These are phyloP conservation scores for Talaromyces proteolyticus DNA, from an alignment of 495 filamentous ascomycete species.

Conservation along the genomic window DNA sequence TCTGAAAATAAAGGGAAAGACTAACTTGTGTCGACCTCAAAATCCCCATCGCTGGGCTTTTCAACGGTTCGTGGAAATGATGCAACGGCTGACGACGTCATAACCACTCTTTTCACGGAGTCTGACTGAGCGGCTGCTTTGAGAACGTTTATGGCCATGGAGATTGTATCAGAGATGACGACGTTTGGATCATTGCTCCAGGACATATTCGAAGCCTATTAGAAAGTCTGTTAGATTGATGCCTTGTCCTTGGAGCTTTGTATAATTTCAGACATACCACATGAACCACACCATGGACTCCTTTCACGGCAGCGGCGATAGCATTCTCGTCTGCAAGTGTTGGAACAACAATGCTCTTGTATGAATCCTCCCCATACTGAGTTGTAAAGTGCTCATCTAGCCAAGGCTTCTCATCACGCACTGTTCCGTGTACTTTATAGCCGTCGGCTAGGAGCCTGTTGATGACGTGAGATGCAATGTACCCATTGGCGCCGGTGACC, in stretches of 20 bases:
- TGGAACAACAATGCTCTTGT: slow-evolving; percentile 29
- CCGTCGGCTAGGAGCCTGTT: slow-evolving; percentile 42
- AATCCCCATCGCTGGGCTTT: neutral
- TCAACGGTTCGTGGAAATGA: slow-evolving; percentile 5
- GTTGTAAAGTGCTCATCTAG: slow-evolving; percentile 29
- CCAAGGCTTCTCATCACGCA: slow-evolving; percentile 37
- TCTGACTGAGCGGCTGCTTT: slow-evolving; percentile 32
- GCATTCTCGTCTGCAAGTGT: slow-evolving; percentile 28
- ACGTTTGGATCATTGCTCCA: slow-evolving; percentile 30
- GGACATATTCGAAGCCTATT: slow-evolving; percentile 18
- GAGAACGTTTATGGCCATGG: slow-evolving; percentile 26
- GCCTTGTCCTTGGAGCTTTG: neutral
- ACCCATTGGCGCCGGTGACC: slow-evolving; percentile 52
- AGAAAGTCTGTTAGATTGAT: neutral
- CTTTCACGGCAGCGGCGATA: slow-evolving; percentile 34
- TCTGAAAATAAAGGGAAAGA: slow-evolving; percentile 15
- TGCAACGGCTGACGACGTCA: slow-evolving; percentile 42
- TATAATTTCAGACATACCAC: slow-evolving; percentile 18
- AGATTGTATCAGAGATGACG: slow-evolving; percentile 31
- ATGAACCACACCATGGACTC: slow-evolving; percentile 1
- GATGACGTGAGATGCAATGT: slow-evolving; percentile 45
- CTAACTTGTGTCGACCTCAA: neutral
- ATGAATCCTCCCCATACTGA: slow-evolving; percentile 30
- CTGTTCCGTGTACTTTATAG: slow-evolving; percentile 46
- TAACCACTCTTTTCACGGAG: slow-evolving; percentile 41